A percentile compares a stretch with the other conserved stretches of the same genome.
phyloP scores from a whole-genome alignment of 1,139 yeast species.

The Debaryomyces fabryi region DNA sequence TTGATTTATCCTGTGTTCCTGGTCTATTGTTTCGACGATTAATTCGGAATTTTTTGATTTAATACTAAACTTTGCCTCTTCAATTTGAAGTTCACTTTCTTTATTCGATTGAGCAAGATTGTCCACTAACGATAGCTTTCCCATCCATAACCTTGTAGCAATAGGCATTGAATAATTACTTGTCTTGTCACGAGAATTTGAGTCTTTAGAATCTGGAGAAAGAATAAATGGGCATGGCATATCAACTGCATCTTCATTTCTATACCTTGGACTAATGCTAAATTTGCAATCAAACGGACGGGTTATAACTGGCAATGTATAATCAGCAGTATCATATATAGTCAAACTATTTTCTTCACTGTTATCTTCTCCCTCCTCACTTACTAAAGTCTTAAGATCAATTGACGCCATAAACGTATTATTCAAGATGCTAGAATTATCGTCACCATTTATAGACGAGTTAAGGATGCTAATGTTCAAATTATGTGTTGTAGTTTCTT shows the following conservation, averaged over 20 bases:
- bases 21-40: conserved; percentile 24
- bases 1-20: not conserved
- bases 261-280: conserved; percentile 40
- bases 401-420: conserved; percentile 18
- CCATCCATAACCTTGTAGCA: conserved; percentile 52
- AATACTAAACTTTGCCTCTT: conserved; percentile 23
- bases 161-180: conserved; percentile 39
- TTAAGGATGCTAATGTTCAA: conserved; percentile 34
- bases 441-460: conserved; percentile 15
- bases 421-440: conserved; percentile 1
- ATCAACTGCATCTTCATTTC: conserved; percentile 25
- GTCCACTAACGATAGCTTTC: conserved; percentile 26
- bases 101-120: conserved; percentile 5
- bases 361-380: conserved; percentile 17
- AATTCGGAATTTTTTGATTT: conserved; percentile 37
- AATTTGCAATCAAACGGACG: conserved; percentile 40
- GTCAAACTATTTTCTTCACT: conserved; percentile 17
- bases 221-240: conserved; percentile 50
- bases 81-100: conserved; percentile 24
- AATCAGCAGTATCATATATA: conserved; percentile 33
- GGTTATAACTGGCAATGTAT: conserved; percentile 34
- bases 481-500: conserved; percentile 14
- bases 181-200: conserved; percentile 13
- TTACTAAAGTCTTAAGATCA: conserved; percentile 29
- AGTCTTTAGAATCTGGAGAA: conserved; percentile 4